Percentiles rank a stretch among this genome's conserved stretches.
Evolutionary conservation across 1,139 yeast genomes (phyloP).

Genomic region (Candida labiduridarum): DNA sequence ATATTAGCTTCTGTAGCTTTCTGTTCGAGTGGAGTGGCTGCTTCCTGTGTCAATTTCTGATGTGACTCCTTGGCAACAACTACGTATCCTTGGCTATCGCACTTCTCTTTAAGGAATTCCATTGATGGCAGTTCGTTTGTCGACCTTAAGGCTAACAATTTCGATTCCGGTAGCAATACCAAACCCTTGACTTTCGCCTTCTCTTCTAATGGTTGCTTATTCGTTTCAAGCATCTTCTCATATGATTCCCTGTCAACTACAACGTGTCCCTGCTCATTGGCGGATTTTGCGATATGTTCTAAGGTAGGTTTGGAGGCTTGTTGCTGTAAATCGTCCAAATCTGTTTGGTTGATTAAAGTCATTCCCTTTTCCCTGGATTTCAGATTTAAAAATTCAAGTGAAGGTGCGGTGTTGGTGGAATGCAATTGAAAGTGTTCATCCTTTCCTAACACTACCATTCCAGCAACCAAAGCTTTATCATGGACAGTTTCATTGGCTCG

Average conservation of each 20-base stretch:
- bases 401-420: not conserved
- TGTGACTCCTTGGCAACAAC: conserved; percentile 15
- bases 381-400: conserved; percentile 5
- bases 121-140: conserved; percentile 26
- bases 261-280: conserved; percentile 11
- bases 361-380: conserved; percentile 8
- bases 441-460: conserved; percentile 10
- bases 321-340: conserved; percentile 12
- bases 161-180: conserved; percentile 18
- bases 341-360: conserved; percentile 4
- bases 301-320: conserved; percentile 16
- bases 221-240: conserved; percentile 10
- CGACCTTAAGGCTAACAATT: conserved; percentile 18
- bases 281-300: conserved; percentile 16
- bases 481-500: conserved; percentile 16
- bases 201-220: conserved; percentile 22
- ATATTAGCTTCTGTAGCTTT: conserved; percentile 22
- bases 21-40: conserved; percentile 19
- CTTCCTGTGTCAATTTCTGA: conserved; percentile 13
- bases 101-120: conserved; percentile 25
- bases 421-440: conserved; percentile 6
- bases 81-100: conserved; percentile 16
- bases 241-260: conserved; percentile 13
- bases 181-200: conserved; percentile 21
- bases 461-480: conserved; percentile 13